Conservation (phyloP, 306 rosid genomes). For the Boehmeria nivea region DNA sequence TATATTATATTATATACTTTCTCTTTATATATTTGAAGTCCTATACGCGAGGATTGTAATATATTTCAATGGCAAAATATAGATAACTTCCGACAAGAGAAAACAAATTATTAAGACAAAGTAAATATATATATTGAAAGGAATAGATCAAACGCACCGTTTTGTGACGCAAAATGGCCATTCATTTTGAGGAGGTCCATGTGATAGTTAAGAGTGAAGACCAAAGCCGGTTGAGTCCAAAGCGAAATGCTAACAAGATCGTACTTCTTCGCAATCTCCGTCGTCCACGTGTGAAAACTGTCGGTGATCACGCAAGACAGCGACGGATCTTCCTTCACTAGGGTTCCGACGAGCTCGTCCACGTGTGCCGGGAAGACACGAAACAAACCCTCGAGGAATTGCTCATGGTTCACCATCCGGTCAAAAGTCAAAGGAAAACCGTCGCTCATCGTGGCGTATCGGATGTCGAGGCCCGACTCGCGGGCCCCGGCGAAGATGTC, state of each 20-base stretch:
- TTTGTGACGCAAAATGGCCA: constrained; percentile 30
- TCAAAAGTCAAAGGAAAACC: constrained; percentile 23
- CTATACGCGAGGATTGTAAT: no score
- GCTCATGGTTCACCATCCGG: constrained; percentile 11
- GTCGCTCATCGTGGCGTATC: constrained; percentile 26
- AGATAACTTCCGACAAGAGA: no score
- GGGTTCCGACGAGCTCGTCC: constrained; percentile 25
- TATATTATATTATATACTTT: no score
- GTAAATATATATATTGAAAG: no score
- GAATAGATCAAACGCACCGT: no score
- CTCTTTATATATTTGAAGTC: no score
- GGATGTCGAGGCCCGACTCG: constrained; percentile 22
- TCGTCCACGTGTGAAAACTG: constrained; percentile 17
- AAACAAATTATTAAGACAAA: no score
- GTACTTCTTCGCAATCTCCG: constrained; percentile 20
- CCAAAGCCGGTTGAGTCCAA: constrained; percentile 37
- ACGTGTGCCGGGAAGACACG: constrained; percentile 26
- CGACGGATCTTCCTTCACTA: constrained; percentile 20
- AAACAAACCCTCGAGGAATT: background rate
- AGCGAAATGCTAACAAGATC: constrained; percentile 28
- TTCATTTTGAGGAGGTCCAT: constrained; percentile 13
- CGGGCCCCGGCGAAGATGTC: constrained; percentile 25
- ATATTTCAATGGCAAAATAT: no score
- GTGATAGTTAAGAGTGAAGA: constrained; percentile 19
- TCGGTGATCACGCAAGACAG: constrained; percentile 31